phyloP scores from a whole-genome alignment of 495 filamentous ascomycete genomes.

The Clohesyomyces aquaticus region DNA sequence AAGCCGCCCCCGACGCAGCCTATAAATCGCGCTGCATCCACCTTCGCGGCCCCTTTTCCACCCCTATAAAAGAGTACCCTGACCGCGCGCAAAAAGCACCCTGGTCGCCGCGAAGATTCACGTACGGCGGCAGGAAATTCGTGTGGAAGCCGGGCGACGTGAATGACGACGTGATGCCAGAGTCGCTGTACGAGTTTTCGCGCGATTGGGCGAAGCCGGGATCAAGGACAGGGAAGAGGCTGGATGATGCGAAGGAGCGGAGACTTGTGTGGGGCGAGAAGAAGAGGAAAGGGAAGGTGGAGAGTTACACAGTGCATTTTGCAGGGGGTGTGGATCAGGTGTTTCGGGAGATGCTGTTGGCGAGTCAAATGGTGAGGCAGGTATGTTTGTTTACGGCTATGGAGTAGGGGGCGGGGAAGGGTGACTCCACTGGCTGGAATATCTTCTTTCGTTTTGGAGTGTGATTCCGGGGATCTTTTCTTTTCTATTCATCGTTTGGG shows the following conservation, averaged over 20 bases:
- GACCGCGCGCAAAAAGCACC: conserved; percentile 33
- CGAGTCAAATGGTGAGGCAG: conserved; percentile 37
- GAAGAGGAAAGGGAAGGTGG: conserved; percentile 33
- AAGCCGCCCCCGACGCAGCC: conserved; percentile 18
- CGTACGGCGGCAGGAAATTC: conserved; percentile 30
- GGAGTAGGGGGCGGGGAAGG: conserved; percentile 18
- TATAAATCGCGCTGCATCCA: conserved; percentile 36
- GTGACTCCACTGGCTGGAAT: background rate
- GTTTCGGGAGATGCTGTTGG: conserved; percentile 31
- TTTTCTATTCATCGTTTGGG: background rate
- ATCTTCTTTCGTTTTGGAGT: background rate
- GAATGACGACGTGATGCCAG: conserved; percentile 36
- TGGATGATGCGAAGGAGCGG: conserved; percentile 24
- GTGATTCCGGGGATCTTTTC: conserved; percentile 1
- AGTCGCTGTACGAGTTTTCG: conserved; percentile 36
- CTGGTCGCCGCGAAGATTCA: conserved; percentile 34
- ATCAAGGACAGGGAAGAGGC: conserved; percentile 27
- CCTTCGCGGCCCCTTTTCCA: conserved; percentile 27
- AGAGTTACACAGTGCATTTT: conserved; percentile 37
- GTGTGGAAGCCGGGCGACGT: conserved; percentile 36
- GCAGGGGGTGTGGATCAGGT: conserved; percentile 36
- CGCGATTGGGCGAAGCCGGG: conserved; percentile 32
- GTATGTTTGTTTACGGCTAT: conserved; percentile 37
- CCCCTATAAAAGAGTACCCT: conserved; percentile 33
- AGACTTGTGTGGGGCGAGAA: conserved; percentile 34